Evolutionary conservation across 2,329 filamentous ascomycete genomes (phyloP).

Genomic region (Colletotrichum sidae): DNA sequence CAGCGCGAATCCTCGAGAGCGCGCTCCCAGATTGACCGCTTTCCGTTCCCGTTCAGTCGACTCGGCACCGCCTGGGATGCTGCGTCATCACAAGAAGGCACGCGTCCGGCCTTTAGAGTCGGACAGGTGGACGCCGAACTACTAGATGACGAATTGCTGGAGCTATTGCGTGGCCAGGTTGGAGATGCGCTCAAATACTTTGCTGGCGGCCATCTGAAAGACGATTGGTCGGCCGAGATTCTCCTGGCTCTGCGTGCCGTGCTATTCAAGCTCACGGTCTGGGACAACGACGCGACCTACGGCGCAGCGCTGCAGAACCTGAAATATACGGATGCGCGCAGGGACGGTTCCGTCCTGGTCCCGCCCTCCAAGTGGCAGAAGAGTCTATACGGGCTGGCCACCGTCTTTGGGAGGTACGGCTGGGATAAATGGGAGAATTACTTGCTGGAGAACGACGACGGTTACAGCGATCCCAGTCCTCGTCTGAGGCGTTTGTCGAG

Average conservation of each 20-base stretch:
- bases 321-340: constrained; percentile 86
- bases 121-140: constrained; percentile 97
- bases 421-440: constrained; percentile 95
- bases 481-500: constrained; percentile 69
- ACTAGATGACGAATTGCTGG: constrained; percentile 90
- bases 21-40: constrained; percentile 64
- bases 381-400: constrained; percentile 83
- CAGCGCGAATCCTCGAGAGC: constrained; percentile 65
- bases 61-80: constrained; percentile 75
- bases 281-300: constrained; percentile 96
- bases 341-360: constrained; percentile 69
- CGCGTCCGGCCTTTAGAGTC: constrained; percentile 87
- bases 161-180: constrained; percentile 87
- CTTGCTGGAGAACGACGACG: constrained; percentile 81
- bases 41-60: constrained; percentile 73
- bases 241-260: constrained; percentile 79
- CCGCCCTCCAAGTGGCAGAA: constrained; percentile 88
- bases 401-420: constrained; percentile 87
- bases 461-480: constrained; percentile 70
- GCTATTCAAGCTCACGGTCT: constrained; percentile 94
- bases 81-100: constrained; percentile 80
- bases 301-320: constrained; percentile 93
- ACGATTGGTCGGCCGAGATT: constrained; percentile 91
- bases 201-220: constrained; percentile 77
- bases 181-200: constrained; percentile 90